phyloP scores from a whole-genome alignment of 805 yeast species.

The Candida mattraensis region DNA sequence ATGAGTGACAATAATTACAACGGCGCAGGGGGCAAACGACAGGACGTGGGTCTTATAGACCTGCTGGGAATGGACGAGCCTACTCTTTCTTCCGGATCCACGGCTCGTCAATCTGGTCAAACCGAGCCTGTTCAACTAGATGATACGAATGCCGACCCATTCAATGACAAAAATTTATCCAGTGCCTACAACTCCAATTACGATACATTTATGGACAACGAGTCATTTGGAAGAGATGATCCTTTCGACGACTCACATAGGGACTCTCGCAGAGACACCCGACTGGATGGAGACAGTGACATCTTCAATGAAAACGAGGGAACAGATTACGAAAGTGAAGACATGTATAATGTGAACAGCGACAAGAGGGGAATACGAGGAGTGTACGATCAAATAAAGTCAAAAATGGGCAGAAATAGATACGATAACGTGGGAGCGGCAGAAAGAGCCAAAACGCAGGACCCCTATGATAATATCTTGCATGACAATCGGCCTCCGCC shows the following conservation, averaged over 20 bases:
- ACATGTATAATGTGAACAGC: slow-evolving; percentile 11
- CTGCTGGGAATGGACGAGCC: neutral
- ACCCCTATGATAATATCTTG: slow-evolving; percentile 24
- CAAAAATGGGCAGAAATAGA: slow-evolving; percentile 26
- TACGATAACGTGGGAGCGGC: slow-evolving; percentile 24
- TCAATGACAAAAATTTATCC: slow-evolving; percentile 13
- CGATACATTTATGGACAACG: slow-evolving; percentile 13
- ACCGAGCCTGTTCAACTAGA: slow-evolving; percentile 1
- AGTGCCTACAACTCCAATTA: slow-evolving; percentile 22
- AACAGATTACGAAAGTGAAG: slow-evolving; percentile 22
- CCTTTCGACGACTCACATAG: slow-evolving; percentile 14
- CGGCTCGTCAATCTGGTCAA: neutral
- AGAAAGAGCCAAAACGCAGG: slow-evolving; percentile 4
- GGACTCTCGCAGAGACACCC: neutral
- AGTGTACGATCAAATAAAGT: slow-evolving; percentile 30
- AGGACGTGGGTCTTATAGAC: too few species aligned
- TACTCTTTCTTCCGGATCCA: neutral
- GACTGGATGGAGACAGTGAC: slow-evolving; percentile 14
- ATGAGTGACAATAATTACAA: too few species aligned
- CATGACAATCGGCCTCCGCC: slow-evolving; percentile 28
- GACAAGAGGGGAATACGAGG: slow-evolving; percentile 27
- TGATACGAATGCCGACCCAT: slow-evolving; percentile 15
- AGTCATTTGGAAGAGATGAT: slow-evolving; percentile 11
- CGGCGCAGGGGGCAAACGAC: too few species aligned
- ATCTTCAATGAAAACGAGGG: slow-evolving; percentile 18